Evolutionary conservation across 768 basidiomycete species (phyloP).

Genomic region (Agaricus subrufescens): DNA sequence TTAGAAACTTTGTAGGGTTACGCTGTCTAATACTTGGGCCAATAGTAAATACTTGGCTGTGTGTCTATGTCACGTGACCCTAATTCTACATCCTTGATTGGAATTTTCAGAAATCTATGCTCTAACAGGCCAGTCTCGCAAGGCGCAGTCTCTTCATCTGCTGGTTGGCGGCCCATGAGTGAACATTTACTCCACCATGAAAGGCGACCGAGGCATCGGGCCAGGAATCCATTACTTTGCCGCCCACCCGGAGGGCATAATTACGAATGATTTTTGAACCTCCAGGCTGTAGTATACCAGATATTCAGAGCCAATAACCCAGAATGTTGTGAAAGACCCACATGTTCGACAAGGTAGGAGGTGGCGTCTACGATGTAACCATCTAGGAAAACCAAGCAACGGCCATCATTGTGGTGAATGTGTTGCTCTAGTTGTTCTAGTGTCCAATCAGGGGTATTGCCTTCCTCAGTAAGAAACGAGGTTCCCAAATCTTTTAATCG

Average conservation of each 20-base stretch:
- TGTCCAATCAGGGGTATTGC: constrained; percentile 33
- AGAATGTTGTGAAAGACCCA: constrained; percentile 29
- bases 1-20: neutral
- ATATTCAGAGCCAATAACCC: neutral
- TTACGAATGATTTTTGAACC: constrained; percentile 48
- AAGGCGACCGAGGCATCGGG: constrained; percentile 59
- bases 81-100: neutral
- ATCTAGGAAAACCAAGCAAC: constrained; percentile 53
- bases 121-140: constrained; percentile 25
- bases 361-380: constrained; percentile 61
- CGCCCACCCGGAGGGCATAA: constrained; percentile 32
- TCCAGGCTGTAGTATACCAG: constrained; percentile 45
- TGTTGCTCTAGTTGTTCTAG: constrained; percentile 30
- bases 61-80: constrained; percentile 7
- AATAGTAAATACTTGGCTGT: neutral
- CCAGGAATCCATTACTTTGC: constrained; percentile 12
- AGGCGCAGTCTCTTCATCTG: constrained; percentile 45
- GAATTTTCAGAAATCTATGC: neutral
- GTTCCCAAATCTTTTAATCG: constrained; percentile 25
- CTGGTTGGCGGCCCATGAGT: constrained; percentile 52
- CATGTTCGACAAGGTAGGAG: constrained; percentile 60
- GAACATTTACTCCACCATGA: constrained; percentile 68
- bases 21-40: constrained; percentile 6
- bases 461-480: constrained; percentile 12
- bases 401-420: constrained; percentile 19